phyloP scores from a whole-genome alignment of 352 stramenopile genomes.

The Phytophthora macrochlamydospora region DNA sequence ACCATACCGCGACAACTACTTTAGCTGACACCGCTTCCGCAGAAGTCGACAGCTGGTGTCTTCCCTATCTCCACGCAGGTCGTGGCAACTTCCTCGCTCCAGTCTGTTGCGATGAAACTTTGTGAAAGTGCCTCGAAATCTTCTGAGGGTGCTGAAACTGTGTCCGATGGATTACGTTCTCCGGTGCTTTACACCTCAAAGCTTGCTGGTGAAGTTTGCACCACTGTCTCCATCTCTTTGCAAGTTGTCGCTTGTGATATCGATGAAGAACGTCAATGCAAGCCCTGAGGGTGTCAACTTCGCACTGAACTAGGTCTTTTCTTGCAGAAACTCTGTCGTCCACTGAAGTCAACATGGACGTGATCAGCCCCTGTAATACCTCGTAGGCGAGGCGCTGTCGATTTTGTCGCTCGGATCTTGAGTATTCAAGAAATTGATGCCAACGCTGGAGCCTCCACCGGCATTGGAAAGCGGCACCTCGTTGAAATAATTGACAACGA shows the following conservation, averaged over 20 bases:
- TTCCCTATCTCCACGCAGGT: conserved; percentile 16
- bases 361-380: conserved; percentile 11
- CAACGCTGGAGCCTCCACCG: conserved; percentile 14
- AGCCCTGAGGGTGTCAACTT: conserved; percentile 1
- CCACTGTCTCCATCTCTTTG: conserved; percentile 11
- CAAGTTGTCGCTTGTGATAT: conserved; percentile 7
- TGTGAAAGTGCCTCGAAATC: conserved; percentile 8
- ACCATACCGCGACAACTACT: no score
- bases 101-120: neutral
- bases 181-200: neutral
- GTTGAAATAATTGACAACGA: conserved; percentile 17
- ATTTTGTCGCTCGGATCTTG: conserved; percentile 6
- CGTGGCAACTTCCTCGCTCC: conserved; percentile 6
- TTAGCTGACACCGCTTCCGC: no score
- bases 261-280: neutral
- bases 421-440: conserved; percentile 9
- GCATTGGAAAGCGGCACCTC: conserved; percentile 6
- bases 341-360: neutral
- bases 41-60: conserved; percentile 26
- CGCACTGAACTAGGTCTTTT: neutral
- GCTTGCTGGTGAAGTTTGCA: neutral
- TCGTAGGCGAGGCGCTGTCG: conserved; percentile 8
- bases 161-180: neutral
- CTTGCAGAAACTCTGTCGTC: conserved; percentile 1
- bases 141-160: conserved; percentile 4